These are phyloP conservation scores for Rhododendron ferrugineum DNA, from an alignment of 148 eudicot genomes.

Conservation along the genomic window DNA sequence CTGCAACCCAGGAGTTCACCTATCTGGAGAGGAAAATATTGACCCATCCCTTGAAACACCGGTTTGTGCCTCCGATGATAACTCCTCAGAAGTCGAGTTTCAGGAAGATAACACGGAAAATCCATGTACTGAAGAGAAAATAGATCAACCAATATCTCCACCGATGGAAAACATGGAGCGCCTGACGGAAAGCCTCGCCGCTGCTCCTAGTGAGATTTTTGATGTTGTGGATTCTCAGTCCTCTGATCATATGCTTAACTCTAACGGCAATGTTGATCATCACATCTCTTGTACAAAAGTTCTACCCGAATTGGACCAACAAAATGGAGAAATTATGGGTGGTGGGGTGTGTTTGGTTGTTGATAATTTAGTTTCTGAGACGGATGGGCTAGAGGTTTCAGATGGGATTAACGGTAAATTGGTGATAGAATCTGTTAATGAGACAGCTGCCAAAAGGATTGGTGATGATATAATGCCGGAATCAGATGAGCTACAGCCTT, in stretches of 20 bases:
- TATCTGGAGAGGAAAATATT: conserved; percentile 21
- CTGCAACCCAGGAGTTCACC: conserved; percentile 26
- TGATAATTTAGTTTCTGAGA: conserved; percentile 13
- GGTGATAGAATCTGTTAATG: neutral
- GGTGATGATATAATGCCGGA: neutral
- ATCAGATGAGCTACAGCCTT: conserved; percentile 15
- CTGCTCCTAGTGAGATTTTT: conserved; percentile 42
- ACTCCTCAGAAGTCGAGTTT: conserved; percentile 30
- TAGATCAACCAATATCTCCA: conserved; percentile 17
- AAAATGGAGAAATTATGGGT: conserved; percentile 1
- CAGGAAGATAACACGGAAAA: conserved; percentile 13
- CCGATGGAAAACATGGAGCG: conserved; percentile 17
- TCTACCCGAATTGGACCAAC: neutral
- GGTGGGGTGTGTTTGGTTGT: neutral
- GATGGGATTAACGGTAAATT: neutral
- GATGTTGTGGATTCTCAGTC: conserved; percentile 34
- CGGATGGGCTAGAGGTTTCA: conserved; percentile 6
- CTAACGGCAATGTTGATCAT: conserved; percentile 19
- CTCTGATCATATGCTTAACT: conserved; percentile 20
- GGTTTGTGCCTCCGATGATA: conserved; percentile 13
- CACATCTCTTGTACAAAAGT: neutral
- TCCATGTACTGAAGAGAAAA: conserved; percentile 13
- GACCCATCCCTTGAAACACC: conserved; percentile 28
- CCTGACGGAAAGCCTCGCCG: conserved; percentile 29
- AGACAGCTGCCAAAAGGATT: conserved; percentile 7